A percentile compares a stretch with the other conserved stretches of the same genome.
Evolutionary conservation across 495 filamentous ascomycete genomes (phyloP).

Genomic region (Aspergillus baeticus): DNA sequence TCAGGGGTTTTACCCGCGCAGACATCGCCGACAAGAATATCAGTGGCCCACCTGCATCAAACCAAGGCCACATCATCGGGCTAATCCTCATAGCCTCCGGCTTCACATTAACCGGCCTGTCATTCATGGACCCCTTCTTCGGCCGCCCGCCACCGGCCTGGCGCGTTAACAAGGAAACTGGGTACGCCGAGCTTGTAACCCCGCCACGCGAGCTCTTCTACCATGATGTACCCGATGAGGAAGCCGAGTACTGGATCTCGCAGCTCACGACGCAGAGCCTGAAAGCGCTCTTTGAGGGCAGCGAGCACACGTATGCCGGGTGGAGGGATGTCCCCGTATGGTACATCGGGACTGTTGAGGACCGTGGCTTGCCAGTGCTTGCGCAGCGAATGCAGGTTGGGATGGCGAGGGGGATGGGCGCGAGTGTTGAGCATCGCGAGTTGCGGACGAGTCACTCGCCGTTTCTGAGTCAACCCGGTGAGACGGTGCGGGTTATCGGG

Average conservation of each 20-base stretch:
- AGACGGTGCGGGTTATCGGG: constrained; percentile 24
- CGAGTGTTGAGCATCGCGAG: constrained; percentile 27
- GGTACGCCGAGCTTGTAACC: constrained; percentile 28
- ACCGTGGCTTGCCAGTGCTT: constrained; percentile 31
- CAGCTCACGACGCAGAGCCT: constrained; percentile 31
- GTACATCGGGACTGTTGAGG: constrained; percentile 34
- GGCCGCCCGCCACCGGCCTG: constrained; percentile 26
- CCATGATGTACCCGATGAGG: constrained; percentile 29
- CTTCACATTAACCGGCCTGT: constrained; percentile 22
- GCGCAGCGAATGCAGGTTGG: constrained; percentile 32
- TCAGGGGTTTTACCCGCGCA: constrained; percentile 39
- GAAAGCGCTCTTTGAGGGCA: constrained; percentile 32
- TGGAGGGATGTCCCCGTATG: constrained; percentile 31
- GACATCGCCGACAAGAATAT: neutral
- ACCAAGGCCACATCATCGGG: constrained; percentile 38
- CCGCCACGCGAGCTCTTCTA: constrained; percentile 31
- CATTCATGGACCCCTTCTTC: constrained; percentile 33
- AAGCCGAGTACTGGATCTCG: constrained; percentile 24
- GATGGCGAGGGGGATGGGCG: constrained; percentile 30
- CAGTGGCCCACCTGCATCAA: constrained; percentile 6
- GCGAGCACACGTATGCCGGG: constrained; percentile 30
- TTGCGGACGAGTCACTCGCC: constrained; percentile 34
- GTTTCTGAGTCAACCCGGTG: constrained; percentile 32
- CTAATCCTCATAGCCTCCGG: constrained; percentile 42
- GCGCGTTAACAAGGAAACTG: constrained; percentile 24